Evolutionary conservation across 2,329 filamentous ascomycete species (phyloP).

Genomic region (Colletotrichum sp.): DNA sequence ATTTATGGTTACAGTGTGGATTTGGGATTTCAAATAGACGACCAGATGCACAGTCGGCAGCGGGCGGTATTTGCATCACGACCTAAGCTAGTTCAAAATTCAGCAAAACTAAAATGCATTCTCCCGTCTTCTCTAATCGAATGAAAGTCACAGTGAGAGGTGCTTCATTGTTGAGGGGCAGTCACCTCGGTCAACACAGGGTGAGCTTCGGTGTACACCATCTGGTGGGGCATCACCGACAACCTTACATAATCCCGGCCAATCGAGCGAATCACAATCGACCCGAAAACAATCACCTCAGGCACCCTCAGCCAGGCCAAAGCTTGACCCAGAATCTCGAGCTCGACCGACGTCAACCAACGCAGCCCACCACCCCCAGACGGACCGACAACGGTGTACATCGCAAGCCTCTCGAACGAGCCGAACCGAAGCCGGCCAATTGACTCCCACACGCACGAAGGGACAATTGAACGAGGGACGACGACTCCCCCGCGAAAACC

Average conservation of each 20-base stretch:
- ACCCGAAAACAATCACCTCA: constrained; percentile 15
- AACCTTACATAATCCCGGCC: constrained; percentile 6
- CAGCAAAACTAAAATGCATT: background rate
- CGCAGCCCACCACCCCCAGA: background rate
- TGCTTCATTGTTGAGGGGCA: background rate
- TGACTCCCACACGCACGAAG: background rate
- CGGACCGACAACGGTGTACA: background rate
- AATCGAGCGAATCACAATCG: constrained; percentile 17
- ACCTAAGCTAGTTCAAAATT: background rate
- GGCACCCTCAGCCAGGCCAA: constrained; percentile 3
- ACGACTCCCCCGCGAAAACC: background rate
- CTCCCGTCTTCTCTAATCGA: background rate
- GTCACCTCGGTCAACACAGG: background rate
- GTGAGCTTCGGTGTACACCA: background rate
- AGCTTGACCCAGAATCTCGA: constrained; percentile 11
- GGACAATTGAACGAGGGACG: background rate
- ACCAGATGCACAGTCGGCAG: background rate
- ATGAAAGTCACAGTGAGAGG: background rate
- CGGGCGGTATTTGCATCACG: background rate
- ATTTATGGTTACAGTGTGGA: constrained; percentile 1
- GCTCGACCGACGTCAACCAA: constrained; percentile 7
- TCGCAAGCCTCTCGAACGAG: background rate
- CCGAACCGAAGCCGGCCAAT: background rate
- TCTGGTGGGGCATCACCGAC: background rate
- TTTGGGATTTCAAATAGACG: background rate